Percentiles rank a stretch among this genome's conserved stretches.
phyloP scores from a whole-genome alignment of 139 green algal genomes.

The Parachlorella kessleri region DNA sequence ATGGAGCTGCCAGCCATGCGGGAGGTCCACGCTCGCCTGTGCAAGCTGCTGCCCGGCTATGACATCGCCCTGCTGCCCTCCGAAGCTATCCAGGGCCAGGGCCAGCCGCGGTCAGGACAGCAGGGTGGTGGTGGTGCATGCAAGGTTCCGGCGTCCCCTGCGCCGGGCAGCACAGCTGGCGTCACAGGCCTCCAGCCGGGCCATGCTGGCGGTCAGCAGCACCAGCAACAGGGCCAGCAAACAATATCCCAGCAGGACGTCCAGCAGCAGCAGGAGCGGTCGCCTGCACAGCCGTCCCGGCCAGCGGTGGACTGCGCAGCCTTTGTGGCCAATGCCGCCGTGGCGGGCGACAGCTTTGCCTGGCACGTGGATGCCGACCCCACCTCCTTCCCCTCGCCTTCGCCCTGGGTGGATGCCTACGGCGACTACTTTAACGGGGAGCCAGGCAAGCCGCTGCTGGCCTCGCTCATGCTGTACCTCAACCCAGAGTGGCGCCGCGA shows the following conservation, averaged over 20 bases:
- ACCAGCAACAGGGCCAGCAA: conserved; percentile 7
- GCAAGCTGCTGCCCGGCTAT: conserved; percentile 71
- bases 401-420: conserved; percentile 38
- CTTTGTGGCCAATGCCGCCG: conserved; percentile 86
- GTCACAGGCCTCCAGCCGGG: neutral
- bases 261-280: neutral
- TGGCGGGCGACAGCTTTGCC: conserved; percentile 67
- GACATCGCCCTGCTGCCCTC: conserved; percentile 79
- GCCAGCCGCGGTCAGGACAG: neutral
- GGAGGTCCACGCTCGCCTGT: conserved; percentile 76
- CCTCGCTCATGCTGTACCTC: conserved; percentile 86
- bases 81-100: conserved; percentile 57
- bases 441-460: conserved; percentile 76
- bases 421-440: conserved; percentile 86
- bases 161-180: neutral
- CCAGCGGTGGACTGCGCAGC: conserved; percentile 55
- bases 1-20: conserved; percentile 46
- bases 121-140: neutral
- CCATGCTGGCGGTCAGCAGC: neutral
- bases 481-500: conserved; percentile 68
- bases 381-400: conserved; percentile 53
- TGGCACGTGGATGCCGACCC: conserved; percentile 91
- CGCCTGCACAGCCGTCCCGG: neutral
- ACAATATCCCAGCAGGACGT: conserved; percentile 4
- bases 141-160: neutral